Base-by-base conservation (phyloP, 169 alveolate species). In the Neospora caninum region DNA sequence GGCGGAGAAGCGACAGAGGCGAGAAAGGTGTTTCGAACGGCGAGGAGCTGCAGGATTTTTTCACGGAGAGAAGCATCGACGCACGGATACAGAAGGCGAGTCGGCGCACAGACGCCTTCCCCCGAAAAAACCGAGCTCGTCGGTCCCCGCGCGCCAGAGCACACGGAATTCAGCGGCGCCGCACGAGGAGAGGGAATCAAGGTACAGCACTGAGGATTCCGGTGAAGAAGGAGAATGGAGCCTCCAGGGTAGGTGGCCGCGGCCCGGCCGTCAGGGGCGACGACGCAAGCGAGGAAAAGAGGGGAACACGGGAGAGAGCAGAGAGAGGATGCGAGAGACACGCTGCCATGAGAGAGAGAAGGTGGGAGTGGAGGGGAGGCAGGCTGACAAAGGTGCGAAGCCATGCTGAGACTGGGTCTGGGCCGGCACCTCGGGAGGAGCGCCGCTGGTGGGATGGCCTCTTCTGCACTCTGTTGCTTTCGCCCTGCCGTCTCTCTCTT, bases 211-310 rank as follows among this genome's bases (percentile, higher is more conserved):
- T 38, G 86, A 10, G 45, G 39, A 38, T 78, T 78, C 86, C 86
- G 86, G 45, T 78, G 86, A n/a, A 78, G 86, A 78, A 78, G 86
- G 45, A 78, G 86, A n/a, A 38, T n/a, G 20, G 86, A 78, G 49
- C 86, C 86, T n/a, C 45, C 86, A 36, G 43, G 49, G 86, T 78
- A 78, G 39, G 42, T 38, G 45, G 43, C 86, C 13, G 45, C 39
- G 45, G 31, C 86, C 39, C 86, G 86, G 27, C 86, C 86, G 20
- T 78, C 86, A 20, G 45, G 86, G 1, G 49, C 45, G 49, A 78
- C 86, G 86, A 78, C 86, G 31, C 49, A 78, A 18, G 45, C 86
- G 29, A 78, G 9, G 31, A 78, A n/a, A 13, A 18, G 64, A 53
- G 64, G 64, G 27, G 64, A 53, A 27, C 73, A 27, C 34, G 25